A percentile compares a stretch with the other conserved stretches of the same genome.
Evolutionary conservation across 371 early-diverging fungal genomes (phyloP).

Genomic region (Mucor circinelloides): DNA sequence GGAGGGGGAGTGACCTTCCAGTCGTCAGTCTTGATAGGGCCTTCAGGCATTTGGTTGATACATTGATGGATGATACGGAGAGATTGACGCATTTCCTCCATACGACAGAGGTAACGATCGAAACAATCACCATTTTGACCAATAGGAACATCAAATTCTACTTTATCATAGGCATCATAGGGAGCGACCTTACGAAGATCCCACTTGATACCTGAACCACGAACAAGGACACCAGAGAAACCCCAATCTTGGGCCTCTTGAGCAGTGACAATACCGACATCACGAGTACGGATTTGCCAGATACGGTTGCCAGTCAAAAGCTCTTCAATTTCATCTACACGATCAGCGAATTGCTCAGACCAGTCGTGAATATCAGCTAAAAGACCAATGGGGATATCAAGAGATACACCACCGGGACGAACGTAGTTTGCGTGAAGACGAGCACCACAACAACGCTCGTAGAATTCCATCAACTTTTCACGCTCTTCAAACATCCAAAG

Average conservation of each 20-base stretch:
- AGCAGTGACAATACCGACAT: conserved; percentile 84
- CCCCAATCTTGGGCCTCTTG: conserved; percentile 90
- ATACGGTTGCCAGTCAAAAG: conserved; percentile 91
- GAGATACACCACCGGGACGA: conserved; percentile 95
- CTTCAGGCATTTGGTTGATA: conserved; percentile 93
- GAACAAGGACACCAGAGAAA: conserved; percentile 94
- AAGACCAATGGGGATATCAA: conserved; percentile 91
- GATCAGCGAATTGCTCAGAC: conserved; percentile 86
- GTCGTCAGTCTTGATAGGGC: conserved; percentile 95
- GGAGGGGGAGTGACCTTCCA: conserved; percentile 93
- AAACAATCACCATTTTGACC: conserved; percentile 96
- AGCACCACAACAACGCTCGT: conserved; percentile 97
- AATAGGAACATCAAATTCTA: conserved; percentile 97
- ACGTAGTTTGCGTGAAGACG: conserved; percentile 98
- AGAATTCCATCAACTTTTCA: conserved; percentile 97
- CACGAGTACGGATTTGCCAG: conserved; percentile 91
- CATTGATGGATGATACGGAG: conserved; percentile 95
- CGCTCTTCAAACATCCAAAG: conserved; percentile 99
- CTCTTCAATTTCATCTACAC: conserved; percentile 95
- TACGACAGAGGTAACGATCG: conserved; percentile 94
- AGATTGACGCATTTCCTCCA: conserved; percentile 98
- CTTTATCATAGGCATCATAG: conserved; percentile 93
- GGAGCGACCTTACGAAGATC: conserved; percentile 94
- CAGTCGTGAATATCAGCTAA: conserved; percentile 95
- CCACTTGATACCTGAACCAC: conserved; percentile 93